Conservation (phyloP, 2,329 filamentous ascomycete species). For the Monascus ruber region DNA sequence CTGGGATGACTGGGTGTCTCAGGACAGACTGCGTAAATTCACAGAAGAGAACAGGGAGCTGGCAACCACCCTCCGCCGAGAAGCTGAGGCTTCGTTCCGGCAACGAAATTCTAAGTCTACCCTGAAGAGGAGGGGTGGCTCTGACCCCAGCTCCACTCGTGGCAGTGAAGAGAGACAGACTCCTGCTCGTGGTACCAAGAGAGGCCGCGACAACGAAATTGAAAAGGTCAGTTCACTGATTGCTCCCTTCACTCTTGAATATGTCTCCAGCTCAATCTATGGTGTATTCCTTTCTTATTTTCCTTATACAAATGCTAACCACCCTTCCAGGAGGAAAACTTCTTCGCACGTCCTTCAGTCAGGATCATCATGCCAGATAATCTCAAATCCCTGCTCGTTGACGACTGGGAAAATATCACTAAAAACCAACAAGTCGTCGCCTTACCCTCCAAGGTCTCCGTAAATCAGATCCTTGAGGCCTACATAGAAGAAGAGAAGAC, state of each 20-base stretch:
- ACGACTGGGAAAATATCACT: conserved; percentile 98
- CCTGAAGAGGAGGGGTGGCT: conserved; percentile 30
- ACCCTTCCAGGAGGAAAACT: conserved; percentile 65
- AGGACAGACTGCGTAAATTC: conserved; percentile 87
- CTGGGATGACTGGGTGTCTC: conserved; percentile 97
- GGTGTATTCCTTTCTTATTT: too few species aligned
- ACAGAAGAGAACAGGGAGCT: conserved; percentile 92
- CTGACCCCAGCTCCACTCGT: conserved; percentile 32
- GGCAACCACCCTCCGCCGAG: conserved; percentile 43
- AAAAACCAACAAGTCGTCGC: conserved; percentile 86
- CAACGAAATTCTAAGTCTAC: conserved; percentile 22
- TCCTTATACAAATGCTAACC: conserved; percentile 1
- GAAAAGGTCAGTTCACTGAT: conserved; percentile 30
- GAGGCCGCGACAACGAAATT: conserved; percentile 36
- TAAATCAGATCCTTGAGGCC: conserved; percentile 66
- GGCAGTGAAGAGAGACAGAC: conserved; percentile 36
- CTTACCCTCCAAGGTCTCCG: conserved; percentile 65
- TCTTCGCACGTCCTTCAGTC: conserved; percentile 72
- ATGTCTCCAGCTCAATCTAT: too few species aligned
- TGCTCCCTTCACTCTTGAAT: background rate
- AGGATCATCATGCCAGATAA: conserved; percentile 78
- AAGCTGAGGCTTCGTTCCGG: conserved; percentile 26
- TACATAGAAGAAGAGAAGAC: conserved; percentile 62
- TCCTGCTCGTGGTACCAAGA: conserved; percentile 33
- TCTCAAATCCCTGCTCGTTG: conserved; percentile 83